Evolutionary conservation across 345 rosid species (phyloP).

Genomic region (Cardamine occulta): DNA sequence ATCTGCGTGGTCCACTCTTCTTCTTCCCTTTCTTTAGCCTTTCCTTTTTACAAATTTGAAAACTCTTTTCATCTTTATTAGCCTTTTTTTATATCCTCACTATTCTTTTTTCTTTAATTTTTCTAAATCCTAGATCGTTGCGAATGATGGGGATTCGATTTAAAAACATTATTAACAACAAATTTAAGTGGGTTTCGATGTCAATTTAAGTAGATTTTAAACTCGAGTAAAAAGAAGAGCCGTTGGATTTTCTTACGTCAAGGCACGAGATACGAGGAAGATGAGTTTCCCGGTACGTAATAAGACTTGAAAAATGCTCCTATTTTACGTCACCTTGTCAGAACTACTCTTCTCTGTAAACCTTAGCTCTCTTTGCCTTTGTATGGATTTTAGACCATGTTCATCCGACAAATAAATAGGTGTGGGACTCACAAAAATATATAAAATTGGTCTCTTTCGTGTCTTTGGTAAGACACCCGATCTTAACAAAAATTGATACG

Average conservation of each 20-base stretch:
- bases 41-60: neutral
- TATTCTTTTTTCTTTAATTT: neutral
- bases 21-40: conserved; percentile 12
- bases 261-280: conserved; percentile 31
- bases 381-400: neutral
- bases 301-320: neutral
- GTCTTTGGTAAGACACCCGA: no score
- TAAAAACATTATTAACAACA: neutral
- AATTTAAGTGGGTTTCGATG: neutral
- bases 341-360: conserved; percentile 16
- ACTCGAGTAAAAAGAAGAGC: neutral
- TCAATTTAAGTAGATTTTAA: neutral
- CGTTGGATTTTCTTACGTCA: conserved; percentile 18
- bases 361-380: neutral
- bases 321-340: conserved; percentile 29
- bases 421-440: no score
- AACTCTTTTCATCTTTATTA: conserved; percentile 14
- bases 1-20: conserved; percentile 32
- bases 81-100: neutral
- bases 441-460: no score
- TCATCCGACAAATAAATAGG: no score
- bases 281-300: neutral
- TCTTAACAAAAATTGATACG: no score
- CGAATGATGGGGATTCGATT: neutral
- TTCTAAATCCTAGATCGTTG: conserved; percentile 24